Evolutionary conservation across 225 moss, liverwort and hornwort species (phyloP).

Genomic region (Neckera pumila): DNA sequence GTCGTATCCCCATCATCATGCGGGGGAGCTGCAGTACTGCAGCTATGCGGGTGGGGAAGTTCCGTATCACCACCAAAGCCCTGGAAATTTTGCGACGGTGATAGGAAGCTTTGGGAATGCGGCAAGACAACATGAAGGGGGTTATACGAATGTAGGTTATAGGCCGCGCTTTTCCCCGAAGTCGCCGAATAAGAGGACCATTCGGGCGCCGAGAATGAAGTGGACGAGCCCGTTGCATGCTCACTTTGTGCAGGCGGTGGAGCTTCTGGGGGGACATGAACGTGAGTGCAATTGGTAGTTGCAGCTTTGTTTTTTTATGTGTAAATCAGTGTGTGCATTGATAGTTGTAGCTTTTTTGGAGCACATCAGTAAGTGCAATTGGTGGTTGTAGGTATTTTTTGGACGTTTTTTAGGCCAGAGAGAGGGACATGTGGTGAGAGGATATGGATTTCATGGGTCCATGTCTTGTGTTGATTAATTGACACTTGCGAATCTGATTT

Average conservation of each 20-base stretch:
- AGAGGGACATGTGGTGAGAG: not conserved
- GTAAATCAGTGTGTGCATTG: not conserved
- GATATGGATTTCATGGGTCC: too few relatives aligned
- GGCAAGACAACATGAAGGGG: not conserved
- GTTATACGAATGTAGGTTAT: conserved; percentile 11
- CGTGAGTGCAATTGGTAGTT: conserved; percentile 19
- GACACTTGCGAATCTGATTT: not conserved
- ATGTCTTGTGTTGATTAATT: not conserved
- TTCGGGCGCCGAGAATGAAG: conserved; percentile 80
- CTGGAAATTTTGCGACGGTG: not conserved
- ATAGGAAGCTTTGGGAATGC: not conserved
- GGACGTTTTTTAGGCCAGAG: not conserved
- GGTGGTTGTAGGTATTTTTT: not conserved
- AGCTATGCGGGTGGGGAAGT: not conserved
- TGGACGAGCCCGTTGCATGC: conserved; percentile 73
- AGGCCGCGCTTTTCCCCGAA: conserved; percentile 55
- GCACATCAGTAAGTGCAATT: not conserved
- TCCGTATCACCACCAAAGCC: not conserved
- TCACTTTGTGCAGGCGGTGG: conserved; percentile 82
- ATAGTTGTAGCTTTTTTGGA: not conserved
- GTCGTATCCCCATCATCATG: not conserved
- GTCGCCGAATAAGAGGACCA: conserved; percentile 53
- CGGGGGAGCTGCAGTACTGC: not conserved
- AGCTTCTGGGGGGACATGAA: conserved; percentile 87
- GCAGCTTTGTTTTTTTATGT: not conserved